Base-by-base conservation (phyloP, 2,329 filamentous ascomycete species). In the Clathrospora elynae region DNA sequence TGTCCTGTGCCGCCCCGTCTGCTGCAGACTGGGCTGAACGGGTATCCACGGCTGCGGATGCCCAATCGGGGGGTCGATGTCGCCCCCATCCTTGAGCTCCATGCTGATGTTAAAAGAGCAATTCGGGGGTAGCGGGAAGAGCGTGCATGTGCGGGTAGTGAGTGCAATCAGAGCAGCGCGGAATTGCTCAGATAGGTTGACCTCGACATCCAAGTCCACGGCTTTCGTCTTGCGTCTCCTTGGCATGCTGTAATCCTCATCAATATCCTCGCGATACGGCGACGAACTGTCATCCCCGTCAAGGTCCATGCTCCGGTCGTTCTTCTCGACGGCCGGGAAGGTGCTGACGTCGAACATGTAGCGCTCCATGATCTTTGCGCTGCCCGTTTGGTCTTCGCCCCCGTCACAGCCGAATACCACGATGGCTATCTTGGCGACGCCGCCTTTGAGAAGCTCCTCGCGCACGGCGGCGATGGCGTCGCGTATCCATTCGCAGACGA, bases 401-500 rank as follows among this genome's bases (percentile, higher is more conserved):
- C 34, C 38, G 24, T 38, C 38, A 28, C 77, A 79, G 37, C 47
- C 54, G 66, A 78, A 82, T 43, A 84, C 76, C 34, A 83, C 80
- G 23, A 84, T 73, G 46, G 73, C 78, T 50, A 84, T 75, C 39
- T 74, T 73, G 19, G 78, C 74, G 23, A 83, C 78, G 41, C 72
- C 74, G 53, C 78, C 76, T 2, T 51, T 36, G 33, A 87, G 78
- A 23, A 96, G 77, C 72, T 95, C 86, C 3, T 75, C 76, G 46
- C 82, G 78, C 14, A 90, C 81, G 23, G 89, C 86, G 50, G 83
- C 75, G 28, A 93, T 81, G 54, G 90, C 89, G 67, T 93, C 87
- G 64, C 79, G 82, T 70, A 96, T 84, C 87, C 91, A 96, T 60
- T 83, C 75, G 77, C 89, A 95, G 53, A 96, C 87, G 57, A 82